phyloP scores from a whole-genome alignment of 768 basidiomycete species.

The Trametes cinnabarina region DNA sequence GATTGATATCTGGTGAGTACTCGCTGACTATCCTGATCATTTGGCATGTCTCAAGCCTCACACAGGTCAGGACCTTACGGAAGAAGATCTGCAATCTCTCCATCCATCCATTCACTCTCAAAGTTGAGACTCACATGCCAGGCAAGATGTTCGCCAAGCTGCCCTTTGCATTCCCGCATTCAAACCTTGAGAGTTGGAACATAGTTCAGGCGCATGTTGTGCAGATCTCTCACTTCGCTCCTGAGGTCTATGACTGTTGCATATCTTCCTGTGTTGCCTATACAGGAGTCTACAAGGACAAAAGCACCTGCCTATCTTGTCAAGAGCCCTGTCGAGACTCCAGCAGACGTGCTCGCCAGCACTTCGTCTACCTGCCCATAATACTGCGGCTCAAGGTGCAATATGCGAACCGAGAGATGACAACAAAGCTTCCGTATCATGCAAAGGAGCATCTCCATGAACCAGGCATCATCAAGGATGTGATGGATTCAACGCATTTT shows the following conservation, averaged over 20 bases:
- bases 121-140: constrained; percentile 29
- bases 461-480: constrained; percentile 29
- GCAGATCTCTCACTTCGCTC: constrained; percentile 33
- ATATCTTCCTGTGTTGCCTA: constrained; percentile 39
- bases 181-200: constrained; percentile 20
- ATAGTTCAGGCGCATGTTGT: constrained; percentile 22
- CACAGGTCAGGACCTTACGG: not conserved
- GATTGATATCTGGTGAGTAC: not conserved
- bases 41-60: too few species aligned
- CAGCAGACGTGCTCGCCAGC: constrained; percentile 22
- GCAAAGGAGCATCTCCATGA: constrained; percentile 22
- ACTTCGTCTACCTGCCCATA: constrained; percentile 40
- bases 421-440: constrained; percentile 32
- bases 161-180: constrained; percentile 24
- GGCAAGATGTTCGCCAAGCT: constrained; percentile 29
- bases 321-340: constrained; percentile 25
- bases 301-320: constrained; percentile 36
- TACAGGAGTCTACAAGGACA: constrained; percentile 30
- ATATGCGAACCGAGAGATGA: constrained; percentile 22
- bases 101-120: constrained; percentile 32
- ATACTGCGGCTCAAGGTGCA: constrained; percentile 35
- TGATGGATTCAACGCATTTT: constrained; percentile 39
- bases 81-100: constrained; percentile 8
- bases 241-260: constrained; percentile 42
- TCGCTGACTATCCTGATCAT: not conserved